Conservation (phyloP, 495 filamentous ascomycete genomes). For the Amniculicola lignicola region DNA sequence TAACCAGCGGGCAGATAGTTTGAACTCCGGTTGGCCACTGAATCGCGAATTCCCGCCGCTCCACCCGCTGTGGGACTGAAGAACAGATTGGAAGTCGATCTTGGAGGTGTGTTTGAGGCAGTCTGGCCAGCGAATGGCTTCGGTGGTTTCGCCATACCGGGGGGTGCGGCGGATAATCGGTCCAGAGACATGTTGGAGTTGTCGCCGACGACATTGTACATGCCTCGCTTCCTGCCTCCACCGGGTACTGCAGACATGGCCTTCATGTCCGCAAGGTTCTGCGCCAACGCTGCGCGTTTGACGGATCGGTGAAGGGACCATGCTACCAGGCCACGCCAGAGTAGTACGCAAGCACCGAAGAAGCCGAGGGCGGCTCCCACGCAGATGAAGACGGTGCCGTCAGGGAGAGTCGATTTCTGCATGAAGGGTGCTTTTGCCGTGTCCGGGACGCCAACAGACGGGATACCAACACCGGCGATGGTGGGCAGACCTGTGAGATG, state of each 20-base stretch:
- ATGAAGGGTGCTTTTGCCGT: conserved; percentile 88
- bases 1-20: conserved; percentile 88
- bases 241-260: conserved; percentile 42
- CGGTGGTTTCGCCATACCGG: conserved; percentile 39
- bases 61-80: conserved; percentile 85
- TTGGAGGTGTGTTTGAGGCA: conserved; percentile 49
- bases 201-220: conserved; percentile 40
- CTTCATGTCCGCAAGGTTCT: conserved; percentile 65
- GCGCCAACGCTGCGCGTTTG: conserved; percentile 68
- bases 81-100: conserved; percentile 63
- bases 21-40: conserved; percentile 57
- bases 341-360: conserved; percentile 71
- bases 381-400: conserved; percentile 94
- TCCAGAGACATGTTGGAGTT: conserved; percentile 43
- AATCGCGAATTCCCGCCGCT: conserved; percentile 40
- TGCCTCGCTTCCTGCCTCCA: conserved; percentile 39
- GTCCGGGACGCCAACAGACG: conserved; percentile 69
- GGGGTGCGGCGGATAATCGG: conserved; percentile 45
- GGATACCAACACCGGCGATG: conserved; percentile 49
- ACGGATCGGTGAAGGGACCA: conserved; percentile 92
- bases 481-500: conserved; percentile 46
- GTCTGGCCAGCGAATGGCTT: conserved; percentile 44
- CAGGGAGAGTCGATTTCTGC: conserved; percentile 84
- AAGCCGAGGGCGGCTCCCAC: conserved; percentile 86
- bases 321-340: conserved; percentile 85